Base-by-base conservation (phyloP, 495 filamentous ascomycete genomes). In the Neurospora cerealis region DNA sequence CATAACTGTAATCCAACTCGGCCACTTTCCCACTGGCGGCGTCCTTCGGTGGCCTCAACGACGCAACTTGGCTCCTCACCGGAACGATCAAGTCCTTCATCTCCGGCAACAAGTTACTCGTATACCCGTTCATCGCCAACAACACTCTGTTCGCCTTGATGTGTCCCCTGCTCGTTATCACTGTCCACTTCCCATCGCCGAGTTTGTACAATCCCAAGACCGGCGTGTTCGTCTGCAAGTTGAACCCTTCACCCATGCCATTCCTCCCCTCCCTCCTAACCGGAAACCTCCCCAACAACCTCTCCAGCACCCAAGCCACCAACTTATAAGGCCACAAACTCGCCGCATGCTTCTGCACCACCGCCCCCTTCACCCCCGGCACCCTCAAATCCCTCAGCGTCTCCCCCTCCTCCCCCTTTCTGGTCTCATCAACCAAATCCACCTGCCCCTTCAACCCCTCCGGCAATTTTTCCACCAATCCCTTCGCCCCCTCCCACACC, bases 301-400 rank as follows among this genome's bases (percentile, higher is more conserved):
- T 80, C 74, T 89, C 88, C 2, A 96, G 82, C 0, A 93, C 80
- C 69, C 86, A 88, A 0, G 89, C 84, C 9, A 96, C 89, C 21
- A 94, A 87, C 78, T 93, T 94, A 78, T 96, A 96, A 0, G 94
- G 94, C 93, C 92, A 96, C 1, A 89, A 66, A 42, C 83, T 84
- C 6, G 86, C 86, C 0, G 88, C 88, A 37, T 83, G 78, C 28
- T 79, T 80, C 70, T 83, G 79, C 69, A 87, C 73, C 28, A 89
- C 77, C 15, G 84, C 88, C 10, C 87, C 88, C 9, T 79, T 73
- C 4, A 83, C 82, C 10, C 80, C 72, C 0, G 84, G 84, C 21
- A 87, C 78, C 10, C 82, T 74, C 4, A 84, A 74, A 19, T 77
- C 28, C 7, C 54, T 66, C 28, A 66, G 7, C 6, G 54, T 66